Evolutionary conservation across 2,329 filamentous ascomycete genomes (phyloP).

Genomic region (Exutisphaerella laricina): DNA sequence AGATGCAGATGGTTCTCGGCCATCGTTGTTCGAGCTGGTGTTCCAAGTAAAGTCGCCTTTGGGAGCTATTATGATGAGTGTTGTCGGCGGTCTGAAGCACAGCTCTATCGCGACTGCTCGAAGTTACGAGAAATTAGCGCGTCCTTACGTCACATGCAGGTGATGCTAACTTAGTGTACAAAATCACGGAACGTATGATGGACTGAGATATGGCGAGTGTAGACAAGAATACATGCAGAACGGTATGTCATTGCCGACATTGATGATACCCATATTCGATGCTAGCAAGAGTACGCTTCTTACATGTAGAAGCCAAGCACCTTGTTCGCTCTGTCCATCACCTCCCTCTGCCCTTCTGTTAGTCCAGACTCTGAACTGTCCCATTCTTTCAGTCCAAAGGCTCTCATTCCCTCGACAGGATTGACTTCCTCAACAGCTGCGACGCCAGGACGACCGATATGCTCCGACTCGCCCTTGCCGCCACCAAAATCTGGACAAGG

Average conservation of each 20-base stretch:
- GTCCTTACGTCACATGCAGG: not conserved
- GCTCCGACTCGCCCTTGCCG: slow-evolving; percentile 58
- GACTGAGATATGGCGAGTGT: not conserved
- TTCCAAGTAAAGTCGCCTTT: too few relatives aligned
- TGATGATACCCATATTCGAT: not conserved
- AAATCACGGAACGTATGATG: too few relatives aligned
- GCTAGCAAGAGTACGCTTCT: not conserved
- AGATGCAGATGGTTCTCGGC: slow-evolving; percentile 40
- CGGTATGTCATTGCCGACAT: too few relatives aligned
- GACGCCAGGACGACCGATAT: slow-evolving; percentile 39
- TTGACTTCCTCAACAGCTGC: slow-evolving; percentile 35
- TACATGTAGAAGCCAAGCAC: slow-evolving; percentile 45
- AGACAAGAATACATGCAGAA: too few relatives aligned
- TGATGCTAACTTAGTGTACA: not conserved
- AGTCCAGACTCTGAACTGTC: slow-evolving; percentile 46
- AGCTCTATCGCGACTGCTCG: too few relatives aligned
- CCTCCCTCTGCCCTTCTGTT: slow-evolving; percentile 47
- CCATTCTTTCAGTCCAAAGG: slow-evolving; percentile 50
- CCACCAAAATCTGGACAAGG: slow-evolving; percentile 46
- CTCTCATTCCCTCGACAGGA: slow-evolving; percentile 46
- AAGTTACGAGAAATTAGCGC: not conserved
- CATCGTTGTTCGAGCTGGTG: too few relatives aligned
- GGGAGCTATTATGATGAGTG: too few relatives aligned
- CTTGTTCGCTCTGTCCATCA: slow-evolving; percentile 50
- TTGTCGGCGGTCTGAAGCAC: too few relatives aligned